phyloP scores from a whole-genome alignment of 208 protist genomes.

The Leptomonas pyrrhocoris region DNA sequence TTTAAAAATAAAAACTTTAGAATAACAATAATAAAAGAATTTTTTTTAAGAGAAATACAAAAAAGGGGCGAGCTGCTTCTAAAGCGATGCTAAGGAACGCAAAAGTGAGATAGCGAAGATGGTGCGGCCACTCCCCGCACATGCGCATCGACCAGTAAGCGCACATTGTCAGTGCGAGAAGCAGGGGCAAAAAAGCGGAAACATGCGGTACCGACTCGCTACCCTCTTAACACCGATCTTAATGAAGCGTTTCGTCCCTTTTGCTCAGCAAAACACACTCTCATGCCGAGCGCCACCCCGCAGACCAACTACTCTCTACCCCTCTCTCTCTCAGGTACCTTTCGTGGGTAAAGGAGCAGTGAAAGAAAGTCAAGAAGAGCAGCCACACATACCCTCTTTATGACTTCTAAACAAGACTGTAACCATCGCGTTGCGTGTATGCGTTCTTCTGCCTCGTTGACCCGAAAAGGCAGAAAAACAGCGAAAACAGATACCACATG shows the following conservation, averaged over 20 bases:
- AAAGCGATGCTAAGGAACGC: neutral
- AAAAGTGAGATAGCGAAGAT: constrained; percentile 5
- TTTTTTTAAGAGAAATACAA: neutral
- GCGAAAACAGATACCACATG: neutral
- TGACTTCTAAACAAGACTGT: neutral
- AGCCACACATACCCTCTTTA: neutral
- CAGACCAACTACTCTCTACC: neutral
- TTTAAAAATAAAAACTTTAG: constrained; percentile 10
- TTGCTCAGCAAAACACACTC: neutral
- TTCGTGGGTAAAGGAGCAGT: neutral
- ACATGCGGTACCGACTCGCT: neutral
- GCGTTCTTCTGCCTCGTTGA: neutral
- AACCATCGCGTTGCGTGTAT: neutral
- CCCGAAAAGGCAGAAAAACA: neutral
- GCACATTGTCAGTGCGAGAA: neutral
- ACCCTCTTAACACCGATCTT: neutral
- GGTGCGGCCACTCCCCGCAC: neutral
- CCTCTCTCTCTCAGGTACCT: neutral
- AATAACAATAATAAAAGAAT: neutral
- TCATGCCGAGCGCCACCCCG: neutral
- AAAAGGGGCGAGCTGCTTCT: too few species aligned
- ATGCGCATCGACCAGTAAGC: neutral
- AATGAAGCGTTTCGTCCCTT: neutral
- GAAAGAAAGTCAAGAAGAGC: constrained; percentile 1
- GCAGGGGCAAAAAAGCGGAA: neutral